Evolutionary conservation across 1,284 basidiomycete genomes (phyloP).

Genomic region (Ceratobasidium sp.): DNA sequence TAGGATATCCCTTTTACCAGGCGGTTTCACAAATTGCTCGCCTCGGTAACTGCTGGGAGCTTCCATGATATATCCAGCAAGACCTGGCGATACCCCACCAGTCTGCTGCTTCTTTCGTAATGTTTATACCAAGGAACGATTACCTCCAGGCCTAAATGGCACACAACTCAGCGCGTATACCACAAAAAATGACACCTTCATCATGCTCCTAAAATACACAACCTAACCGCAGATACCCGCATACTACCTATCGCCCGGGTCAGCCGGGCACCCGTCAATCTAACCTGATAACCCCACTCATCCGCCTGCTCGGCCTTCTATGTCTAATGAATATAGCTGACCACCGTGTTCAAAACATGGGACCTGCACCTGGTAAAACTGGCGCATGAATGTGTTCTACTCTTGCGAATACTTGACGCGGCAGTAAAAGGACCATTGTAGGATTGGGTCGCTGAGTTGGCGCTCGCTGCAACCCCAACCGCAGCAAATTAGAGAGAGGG

Average conservation of each 20-base stretch:
- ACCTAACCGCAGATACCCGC: conserved; percentile 66
- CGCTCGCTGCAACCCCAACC: too few relatives aligned
- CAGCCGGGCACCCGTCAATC: conserved; percentile 75
- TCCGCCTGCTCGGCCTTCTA: conserved; percentile 84
- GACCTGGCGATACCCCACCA: too few relatives aligned
- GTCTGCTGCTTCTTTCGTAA: too few relatives aligned
- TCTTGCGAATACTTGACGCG: conserved; percentile 77
- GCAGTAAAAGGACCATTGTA: conserved; percentile 77
- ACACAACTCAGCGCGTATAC: too few relatives aligned
- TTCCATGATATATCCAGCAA: too few relatives aligned
- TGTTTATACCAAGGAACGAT: too few relatives aligned
- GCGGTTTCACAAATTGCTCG: too few relatives aligned
- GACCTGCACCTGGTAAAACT: conserved; percentile 87
- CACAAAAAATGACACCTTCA: neutral
- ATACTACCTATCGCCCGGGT: conserved; percentile 67
- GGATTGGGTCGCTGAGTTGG: neutral
- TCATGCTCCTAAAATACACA: neutral
- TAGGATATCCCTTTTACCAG: too few relatives aligned
- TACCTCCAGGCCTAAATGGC: too few relatives aligned
- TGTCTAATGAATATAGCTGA: conserved; percentile 75
- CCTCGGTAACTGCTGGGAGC: too few relatives aligned
- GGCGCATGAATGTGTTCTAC: conserved; percentile 87
- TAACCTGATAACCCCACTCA: conserved; percentile 73
- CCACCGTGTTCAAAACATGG: conserved; percentile 54
- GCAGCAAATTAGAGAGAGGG: too few relatives aligned